A percentile compares a stretch with the other conserved stretches of the same genome.
phyloP scores from a whole-genome alignment of 306 rosid genomes.

The Parietaria judaica region DNA sequence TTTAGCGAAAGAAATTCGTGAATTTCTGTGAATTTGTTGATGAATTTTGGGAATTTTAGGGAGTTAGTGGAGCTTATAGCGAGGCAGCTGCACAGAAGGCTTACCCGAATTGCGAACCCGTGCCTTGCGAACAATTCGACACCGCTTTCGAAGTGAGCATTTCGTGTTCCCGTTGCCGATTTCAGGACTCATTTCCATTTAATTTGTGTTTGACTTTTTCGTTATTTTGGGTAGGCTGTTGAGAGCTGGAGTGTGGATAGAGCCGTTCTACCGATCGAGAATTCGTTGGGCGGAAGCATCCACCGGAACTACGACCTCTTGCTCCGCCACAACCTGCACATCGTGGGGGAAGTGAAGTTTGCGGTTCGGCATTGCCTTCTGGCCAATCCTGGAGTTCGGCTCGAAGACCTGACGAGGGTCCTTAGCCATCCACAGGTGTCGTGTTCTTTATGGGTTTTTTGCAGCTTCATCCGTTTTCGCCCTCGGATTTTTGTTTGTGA shows the following conservation, averaged over 20 bases:
- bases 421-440: constrained; percentile 92
- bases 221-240: constrained; percentile 47
- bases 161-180: neutral
- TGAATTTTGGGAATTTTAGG: constrained; percentile 32
- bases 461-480: constrained; percentile 8
- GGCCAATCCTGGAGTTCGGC: constrained; percentile 74
- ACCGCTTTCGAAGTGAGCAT: constrained; percentile 68
- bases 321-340: constrained; percentile 82
- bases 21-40: neutral
- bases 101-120: constrained; percentile 89
- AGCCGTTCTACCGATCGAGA: constrained; percentile 95
- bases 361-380: constrained; percentile 86
- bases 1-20: neutral
- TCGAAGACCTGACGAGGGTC: constrained; percentile 66
- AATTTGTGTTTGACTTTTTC: neutral
- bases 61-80: constrained; percentile 85
- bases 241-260: constrained; percentile 93
- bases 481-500: constrained; percentile 5
- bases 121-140: constrained; percentile 91
- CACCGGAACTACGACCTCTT: constrained; percentile 95
- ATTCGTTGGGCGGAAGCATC: constrained; percentile 95
- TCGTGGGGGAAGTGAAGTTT: constrained; percentile 92
- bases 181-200: neutral
- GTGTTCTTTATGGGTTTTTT: neutral
- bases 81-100: constrained; percentile 92